Percentiles rank a stretch among this genome's conserved stretches.
phyloP scores from a whole-genome alignment of 768 basidiomycete genomes.

The Porphyrellus cyaneotinctus region DNA sequence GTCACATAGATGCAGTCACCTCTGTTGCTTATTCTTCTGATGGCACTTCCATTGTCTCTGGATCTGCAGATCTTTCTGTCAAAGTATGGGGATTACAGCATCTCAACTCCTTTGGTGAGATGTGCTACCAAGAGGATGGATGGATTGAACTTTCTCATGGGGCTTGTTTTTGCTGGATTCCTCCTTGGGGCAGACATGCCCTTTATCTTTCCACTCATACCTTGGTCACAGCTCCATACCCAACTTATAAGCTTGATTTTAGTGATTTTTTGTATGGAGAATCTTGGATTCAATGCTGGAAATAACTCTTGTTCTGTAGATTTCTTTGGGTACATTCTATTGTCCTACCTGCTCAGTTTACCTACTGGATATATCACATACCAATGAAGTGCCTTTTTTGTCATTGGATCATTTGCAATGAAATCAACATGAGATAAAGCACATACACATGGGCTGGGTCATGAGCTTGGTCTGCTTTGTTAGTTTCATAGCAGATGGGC shows the following conservation, averaged over 20 bases:
- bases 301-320: neutral
- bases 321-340: neutral
- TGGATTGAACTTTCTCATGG: conserved; percentile 15
- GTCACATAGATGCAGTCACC: conserved; percentile 3
- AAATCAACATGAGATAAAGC: too few relatives aligned
- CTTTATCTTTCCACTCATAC: conserved; percentile 15
- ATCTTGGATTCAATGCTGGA: conserved; percentile 19
- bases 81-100: conserved; percentile 8
- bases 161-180: conserved; percentile 16
- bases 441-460: too few relatives aligned
- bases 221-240: conserved; percentile 11
- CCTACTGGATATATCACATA: neutral
- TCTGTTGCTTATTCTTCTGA: conserved; percentile 17
- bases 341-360: too few relatives aligned
- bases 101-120: neutral
- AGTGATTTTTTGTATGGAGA: conserved; percentile 13
- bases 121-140: conserved; percentile 10
- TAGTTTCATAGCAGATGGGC: too few relatives aligned
- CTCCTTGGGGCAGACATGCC: conserved; percentile 17
- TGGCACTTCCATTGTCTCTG: conserved; percentile 15
- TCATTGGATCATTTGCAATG: too few relatives aligned
- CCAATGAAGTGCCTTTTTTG: neutral
- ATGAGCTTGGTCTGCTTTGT: too few relatives aligned
- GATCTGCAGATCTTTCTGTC: conserved; percentile 11
- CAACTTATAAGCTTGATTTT: conserved; percentile 10